Base-by-base conservation (phyloP, 208 protist species). In the Plasmodiophora brassicae region DNA sequence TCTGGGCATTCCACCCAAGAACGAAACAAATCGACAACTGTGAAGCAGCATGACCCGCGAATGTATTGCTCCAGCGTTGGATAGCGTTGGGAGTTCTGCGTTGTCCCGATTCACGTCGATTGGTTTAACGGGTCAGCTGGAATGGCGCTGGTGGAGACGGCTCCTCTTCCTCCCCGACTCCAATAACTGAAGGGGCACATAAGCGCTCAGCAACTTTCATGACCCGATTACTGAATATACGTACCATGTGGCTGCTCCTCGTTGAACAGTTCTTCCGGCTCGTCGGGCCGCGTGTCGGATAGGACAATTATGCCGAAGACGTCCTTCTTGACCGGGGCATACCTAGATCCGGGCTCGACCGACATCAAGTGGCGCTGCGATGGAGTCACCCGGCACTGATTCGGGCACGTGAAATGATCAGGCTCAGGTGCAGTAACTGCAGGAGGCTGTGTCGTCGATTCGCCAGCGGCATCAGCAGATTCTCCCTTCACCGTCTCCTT, bases 291-390 rank as follows among this genome's bases (percentile, higher is more conserved):
- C 54, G 44, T 89, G 87, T 94, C 92, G 78, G 89, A 89, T 0
- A 95, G 78, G 36, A 95, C n/a, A 14, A 93, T 84, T 71, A 95
- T 90, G 86, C 93, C 93, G 8, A 86, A 41, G 22, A n/a, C 46
- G 41, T 91, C 44, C 14, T 85, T 41, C 53, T 50, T 84, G 71
- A 92, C 41, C 32, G 65, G 65, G 5, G n/a, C n/a, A 78, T 78
- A 78, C 20, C 65, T n/a, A 5, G 14, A n/a, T 38, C 32, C 5
- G 20, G 65, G 5, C 10, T 38, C 32, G n/a, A n/a, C n/a, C n/a
- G 14, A 44, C 5, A 78, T 32, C 5, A 78, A n/a, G 20, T 32
- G 5, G 20, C 65, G 65, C n/a, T 78, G 65, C 5, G 65, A n/a
- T 32, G 65, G 65, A 78, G 65, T 78, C 5, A 78, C 65, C 41